Conservation (phyloP, 306 rosid species). For the Quillaja saponaria region DNA sequence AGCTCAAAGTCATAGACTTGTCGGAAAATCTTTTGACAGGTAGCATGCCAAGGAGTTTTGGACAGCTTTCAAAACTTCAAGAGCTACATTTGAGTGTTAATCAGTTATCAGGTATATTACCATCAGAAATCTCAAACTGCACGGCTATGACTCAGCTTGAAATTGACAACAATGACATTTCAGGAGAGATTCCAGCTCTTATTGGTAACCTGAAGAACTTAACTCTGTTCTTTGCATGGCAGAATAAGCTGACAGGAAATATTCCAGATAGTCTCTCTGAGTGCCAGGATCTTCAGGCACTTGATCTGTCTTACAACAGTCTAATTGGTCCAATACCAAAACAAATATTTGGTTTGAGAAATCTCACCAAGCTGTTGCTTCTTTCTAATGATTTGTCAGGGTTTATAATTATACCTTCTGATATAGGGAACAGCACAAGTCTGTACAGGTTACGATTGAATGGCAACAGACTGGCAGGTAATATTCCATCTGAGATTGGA, state of each 20-base stretch:
- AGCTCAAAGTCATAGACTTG: conserved; percentile 59
- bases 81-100: conserved; percentile 85
- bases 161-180: conserved; percentile 73
- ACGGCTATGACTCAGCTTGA: conserved; percentile 60
- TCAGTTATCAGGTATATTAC: conserved; percentile 63
- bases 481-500: conserved; percentile 77
- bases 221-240: conserved; percentile 72
- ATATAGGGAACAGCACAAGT: conserved; percentile 73
- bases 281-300: conserved; percentile 62
- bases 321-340: conserved; percentile 66
- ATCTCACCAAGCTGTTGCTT: conserved; percentile 66
- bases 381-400: conserved; percentile 79
- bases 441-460: conserved; percentile 67
- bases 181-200: conserved; percentile 62
- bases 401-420: conserved; percentile 67
- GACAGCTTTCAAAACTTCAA: conserved; percentile 56
- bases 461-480: conserved; percentile 58
- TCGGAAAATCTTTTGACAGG: conserved; percentile 77
- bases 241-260: conserved; percentile 66
- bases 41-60: conserved; percentile 65
- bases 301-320: conserved; percentile 76
- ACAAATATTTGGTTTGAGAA: conserved; percentile 53
- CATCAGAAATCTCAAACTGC: conserved; percentile 69
- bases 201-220: conserved; percentile 75
- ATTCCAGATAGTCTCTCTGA: conserved; percentile 71